Evolutionary conservation across 495 filamentous ascomycete species (phyloP), one percentile per base, ranked within the genome.

Genomic region (Podospora bellae-mahoneyi): DNA sequence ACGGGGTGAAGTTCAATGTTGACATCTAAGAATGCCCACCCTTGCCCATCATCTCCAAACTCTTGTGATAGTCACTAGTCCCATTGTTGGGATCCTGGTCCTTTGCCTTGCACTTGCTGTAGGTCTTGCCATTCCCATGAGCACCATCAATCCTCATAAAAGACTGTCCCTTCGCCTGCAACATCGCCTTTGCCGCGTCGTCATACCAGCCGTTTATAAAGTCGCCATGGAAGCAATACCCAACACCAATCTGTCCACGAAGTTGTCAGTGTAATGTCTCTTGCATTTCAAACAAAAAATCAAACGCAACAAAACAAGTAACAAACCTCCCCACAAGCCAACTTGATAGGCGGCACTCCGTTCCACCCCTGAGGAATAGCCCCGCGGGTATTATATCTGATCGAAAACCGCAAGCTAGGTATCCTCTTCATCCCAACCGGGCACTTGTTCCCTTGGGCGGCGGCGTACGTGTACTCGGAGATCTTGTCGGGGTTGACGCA

Each of bases 191-290:
- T n/a, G 63, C 68, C 6, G 78, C 76, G 58, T 79, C 78, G 34
- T 76, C 73, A 26, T 68, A 78, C 76, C 78, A 79, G 3, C 78
- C 76, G 53, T 78, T 79, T 64, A 79, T 75, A 48, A 78, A 77
- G 58, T 79, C 78, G 2, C 78, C 76, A 39, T 79, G 75, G 65
- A 77, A 74, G 66, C 75, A 79, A 67, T 77, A 79, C 5, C 78
- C 78, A 5, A 74, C 78, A 6, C 78, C 78, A 18, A 76, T 71
- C 77, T 80, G 48, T 18, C 19, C 13, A 59, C 3, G 9, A 15
- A 59, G 56, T 20, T 59, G 7, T 61, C 13, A 48, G 39, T 3
- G 9, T 16, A 5, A 48, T 3, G 9, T 13, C 39, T 48, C 15
- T 10, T 48, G 7, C 9, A 13, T 48, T 13, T 10, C 39, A 16